A percentile compares a stretch with the other conserved stretches of the same genome.
These are phyloP conservation scores for Cadophora sp. DNA, from an alignment of 2,329 filamentous ascomycete species.

Conservation along the genomic window DNA sequence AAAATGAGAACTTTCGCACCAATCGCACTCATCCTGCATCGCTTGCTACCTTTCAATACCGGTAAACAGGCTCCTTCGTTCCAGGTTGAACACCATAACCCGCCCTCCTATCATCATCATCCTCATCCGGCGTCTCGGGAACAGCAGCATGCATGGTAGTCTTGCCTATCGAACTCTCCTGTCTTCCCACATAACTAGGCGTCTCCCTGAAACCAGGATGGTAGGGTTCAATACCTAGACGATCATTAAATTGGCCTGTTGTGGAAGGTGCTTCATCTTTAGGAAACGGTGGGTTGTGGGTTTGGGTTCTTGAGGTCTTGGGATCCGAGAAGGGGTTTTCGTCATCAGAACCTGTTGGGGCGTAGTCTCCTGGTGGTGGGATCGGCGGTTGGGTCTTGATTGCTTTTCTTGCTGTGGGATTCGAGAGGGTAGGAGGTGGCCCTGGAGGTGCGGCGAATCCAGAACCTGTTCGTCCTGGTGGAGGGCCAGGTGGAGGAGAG, in stretches of 20 bases:
- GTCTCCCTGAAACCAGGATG: conserved; percentile 45
- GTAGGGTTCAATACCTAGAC: conserved; percentile 44
- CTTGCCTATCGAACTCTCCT: conserved; percentile 37
- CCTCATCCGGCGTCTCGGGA: conserved; percentile 30
- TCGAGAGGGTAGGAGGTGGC: conserved; percentile 27
- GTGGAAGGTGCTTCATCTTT: conserved; percentile 35
- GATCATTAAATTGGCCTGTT: conserved; percentile 42
- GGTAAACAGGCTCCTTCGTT: conserved; percentile 39
- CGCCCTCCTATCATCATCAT: conserved; percentile 21
- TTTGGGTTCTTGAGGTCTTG: conserved; percentile 17
- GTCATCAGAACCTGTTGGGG: conserved; percentile 38
- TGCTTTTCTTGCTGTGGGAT: conserved; percentile 26
- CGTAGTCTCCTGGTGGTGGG: conserved; percentile 41
- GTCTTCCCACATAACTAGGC: conserved; percentile 39
- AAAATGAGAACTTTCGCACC: not conserved
- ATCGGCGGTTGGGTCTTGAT: conserved; percentile 32
- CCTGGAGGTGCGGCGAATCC: conserved; percentile 26
- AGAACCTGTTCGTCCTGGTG: conserved; percentile 31
- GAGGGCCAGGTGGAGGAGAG: conserved; percentile 34
- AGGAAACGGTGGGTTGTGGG: conserved; percentile 37
- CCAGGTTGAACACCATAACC: conserved; percentile 30
- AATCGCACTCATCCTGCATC: not conserved
- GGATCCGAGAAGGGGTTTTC: conserved; percentile 44
- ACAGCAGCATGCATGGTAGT: conserved; percentile 42
- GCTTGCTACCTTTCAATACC: conserved; percentile 33